Conservation (phyloP, 352 stramenopile genomes). For the Phytopythium litorale region DNA sequence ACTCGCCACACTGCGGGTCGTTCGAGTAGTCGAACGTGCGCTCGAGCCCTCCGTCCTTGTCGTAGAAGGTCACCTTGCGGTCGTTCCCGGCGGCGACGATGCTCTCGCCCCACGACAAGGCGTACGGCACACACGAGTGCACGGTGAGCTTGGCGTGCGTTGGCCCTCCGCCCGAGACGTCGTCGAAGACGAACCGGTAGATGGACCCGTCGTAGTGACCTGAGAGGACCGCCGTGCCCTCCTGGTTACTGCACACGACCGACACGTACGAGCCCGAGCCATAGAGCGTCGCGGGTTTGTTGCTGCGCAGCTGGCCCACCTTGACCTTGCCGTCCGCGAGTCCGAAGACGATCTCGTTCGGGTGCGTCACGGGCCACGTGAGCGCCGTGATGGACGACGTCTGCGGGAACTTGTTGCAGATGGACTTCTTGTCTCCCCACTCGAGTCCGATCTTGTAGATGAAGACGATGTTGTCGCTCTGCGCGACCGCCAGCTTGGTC, state of each 20-base stretch:
- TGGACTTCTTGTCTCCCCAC: slow-evolving; percentile 95
- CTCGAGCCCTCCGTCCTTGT: slow-evolving; percentile 77
- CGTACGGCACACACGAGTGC: slow-evolving; percentile 89
- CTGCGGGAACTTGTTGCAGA: slow-evolving; percentile 95
- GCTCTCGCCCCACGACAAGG: slow-evolving; percentile 87
- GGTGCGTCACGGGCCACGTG: slow-evolving; percentile 88
- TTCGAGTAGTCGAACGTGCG: slow-evolving; percentile 90
- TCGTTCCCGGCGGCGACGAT: slow-evolving; percentile 92
- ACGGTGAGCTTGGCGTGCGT: slow-evolving; percentile 86
- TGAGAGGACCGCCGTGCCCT: slow-evolving; percentile 87
- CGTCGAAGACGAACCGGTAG: slow-evolving; percentile 92
- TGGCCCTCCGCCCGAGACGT: slow-evolving; percentile 65
- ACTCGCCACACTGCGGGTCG: slow-evolving; percentile 80
- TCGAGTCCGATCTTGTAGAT: slow-evolving; percentile 95
- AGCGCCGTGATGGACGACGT: slow-evolving; percentile 81
- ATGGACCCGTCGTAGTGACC: slow-evolving; percentile 92
- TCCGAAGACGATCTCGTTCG: slow-evolving; percentile 94
- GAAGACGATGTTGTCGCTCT: slow-evolving; percentile 96
- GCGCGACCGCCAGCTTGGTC: slow-evolving; percentile 92
- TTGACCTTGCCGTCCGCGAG: slow-evolving; percentile 94
- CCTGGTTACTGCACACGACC: slow-evolving; percentile 79
- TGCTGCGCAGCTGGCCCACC: slow-evolving; percentile 89
- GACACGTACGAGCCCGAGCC: slow-evolving; percentile 80
- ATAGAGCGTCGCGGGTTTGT: slow-evolving; percentile 92
- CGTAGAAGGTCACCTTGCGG: slow-evolving; percentile 90